These are phyloP conservation scores for Cucumis sativus DNA, from an alignment of 306 rosid genomes.

Conservation along the genomic window Cucumber_9930_V3 NC_026660.2:2268001-2268500, in stretches of 20 bases:
- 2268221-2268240: neutral
- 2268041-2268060: neutral
- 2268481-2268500: neutral
- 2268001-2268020: neutral
- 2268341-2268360: conserved; percentile 30
- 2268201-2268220: neutral
- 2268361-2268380: conserved; percentile 66
- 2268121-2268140: neutral
- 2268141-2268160: neutral
- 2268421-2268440: conserved; percentile 28
- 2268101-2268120: neutral
- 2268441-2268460: neutral
- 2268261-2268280: conserved; percentile 67
- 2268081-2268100: neutral
- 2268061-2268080: neutral
- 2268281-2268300: conserved; percentile 85
- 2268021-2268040: neutral
- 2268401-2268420: conserved; percentile 65
- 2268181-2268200: neutral
- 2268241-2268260: conserved; percentile 37
- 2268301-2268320: conserved; percentile 48
- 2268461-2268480: neutral
- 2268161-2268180: neutral
- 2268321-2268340: conserved; percentile 34
- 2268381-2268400: conserved; percentile 88